These are phyloP conservation scores for Neobulgaria alba DNA, from an alignment of 2,329 filamentous ascomycete genomes.

Conservation along the genomic window DNA sequence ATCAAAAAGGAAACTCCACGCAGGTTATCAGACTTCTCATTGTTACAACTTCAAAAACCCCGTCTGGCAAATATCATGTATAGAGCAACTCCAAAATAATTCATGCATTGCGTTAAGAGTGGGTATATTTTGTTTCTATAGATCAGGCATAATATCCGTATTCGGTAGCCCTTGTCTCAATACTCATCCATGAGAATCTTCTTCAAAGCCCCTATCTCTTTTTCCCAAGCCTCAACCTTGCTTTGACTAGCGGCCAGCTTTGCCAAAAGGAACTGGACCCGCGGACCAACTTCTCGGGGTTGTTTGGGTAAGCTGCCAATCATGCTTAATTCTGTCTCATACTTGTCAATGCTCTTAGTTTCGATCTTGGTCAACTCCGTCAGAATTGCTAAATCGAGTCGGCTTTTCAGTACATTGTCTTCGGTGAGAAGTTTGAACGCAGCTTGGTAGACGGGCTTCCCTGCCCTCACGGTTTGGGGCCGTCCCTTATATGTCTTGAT, in stretches of 20 bases:
- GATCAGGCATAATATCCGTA: no score
- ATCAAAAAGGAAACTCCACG: no score
- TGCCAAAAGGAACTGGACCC: conserved; percentile 62
- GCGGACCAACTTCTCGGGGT: conserved; percentile 55
- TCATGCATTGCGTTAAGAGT: no score
- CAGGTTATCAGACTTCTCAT: no score
- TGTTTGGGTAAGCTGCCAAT: conserved; percentile 64
- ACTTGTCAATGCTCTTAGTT: conserved; percentile 65
- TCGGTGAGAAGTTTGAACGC: conserved; percentile 66
- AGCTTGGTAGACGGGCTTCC: conserved; percentile 77
- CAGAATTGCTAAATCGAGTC: conserved; percentile 64
- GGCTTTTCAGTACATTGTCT: conserved; percentile 64
- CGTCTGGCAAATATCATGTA: no score
- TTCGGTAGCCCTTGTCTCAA: no score
- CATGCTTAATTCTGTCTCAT: conserved; percentile 65
- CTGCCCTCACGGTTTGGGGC: conserved; percentile 67
- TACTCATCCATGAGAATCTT: conserved; percentile 52
- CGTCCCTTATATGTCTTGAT: conserved; percentile 67
- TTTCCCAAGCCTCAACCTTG: conserved; percentile 67
- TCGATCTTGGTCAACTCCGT: conserved; percentile 63
- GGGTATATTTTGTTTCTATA: no score
- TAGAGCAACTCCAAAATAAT: no score
- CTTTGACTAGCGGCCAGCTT: conserved; percentile 68
- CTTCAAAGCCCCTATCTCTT: conserved; percentile 62
- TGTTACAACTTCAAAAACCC: no score